A percentile compares a stretch with the other conserved stretches of the same genome.
Evolutionary conservation across 2,329 filamentous ascomycete species (phyloP).

Genomic region (Bipolaris gigantea): DNA sequence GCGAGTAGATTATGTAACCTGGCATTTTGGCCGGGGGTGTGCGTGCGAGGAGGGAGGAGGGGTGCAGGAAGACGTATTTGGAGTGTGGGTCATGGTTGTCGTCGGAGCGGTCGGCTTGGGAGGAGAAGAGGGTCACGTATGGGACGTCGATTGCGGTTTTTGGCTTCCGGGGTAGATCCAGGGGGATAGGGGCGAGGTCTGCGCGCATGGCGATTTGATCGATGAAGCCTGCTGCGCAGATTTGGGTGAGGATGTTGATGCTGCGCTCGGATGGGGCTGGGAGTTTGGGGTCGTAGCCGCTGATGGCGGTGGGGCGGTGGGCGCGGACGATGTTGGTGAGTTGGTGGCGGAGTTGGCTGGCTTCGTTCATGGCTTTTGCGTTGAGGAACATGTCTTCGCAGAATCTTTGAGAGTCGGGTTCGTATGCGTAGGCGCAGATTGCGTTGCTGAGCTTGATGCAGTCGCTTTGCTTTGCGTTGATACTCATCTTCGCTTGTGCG

Average conservation of each 20-base stretch:
- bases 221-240: constrained; percentile 88
- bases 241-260: constrained; percentile 81
- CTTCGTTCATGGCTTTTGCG: constrained; percentile 83
- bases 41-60: constrained; percentile 74
- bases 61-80: constrained; percentile 82
- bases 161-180: constrained; percentile 61
- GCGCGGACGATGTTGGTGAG: constrained; percentile 77
- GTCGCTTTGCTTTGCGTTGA: constrained; percentile 77
- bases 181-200: constrained; percentile 74
- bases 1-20: constrained; percentile 82
- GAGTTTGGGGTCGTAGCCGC: constrained; percentile 53
- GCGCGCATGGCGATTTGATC: constrained; percentile 92
- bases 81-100: constrained; percentile 57
- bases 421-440: constrained; percentile 73
- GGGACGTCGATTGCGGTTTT: constrained; percentile 88
- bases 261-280: constrained; percentile 64
- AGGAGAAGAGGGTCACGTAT: constrained; percentile 80
- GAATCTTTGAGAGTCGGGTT: constrained; percentile 63
- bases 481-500: constrained; percentile 75
- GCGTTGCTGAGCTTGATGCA: constrained; percentile 88
- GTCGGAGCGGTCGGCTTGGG: constrained; percentile 51
- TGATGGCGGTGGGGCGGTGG: constrained; percentile 61
- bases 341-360: constrained; percentile 78
- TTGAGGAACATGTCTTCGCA: constrained; percentile 83
- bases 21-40: constrained; percentile 63